phyloP scores from a whole-genome alignment of 1,284 basidiomycete genomes.

The Melampsora abietis-canadensis region DNA sequence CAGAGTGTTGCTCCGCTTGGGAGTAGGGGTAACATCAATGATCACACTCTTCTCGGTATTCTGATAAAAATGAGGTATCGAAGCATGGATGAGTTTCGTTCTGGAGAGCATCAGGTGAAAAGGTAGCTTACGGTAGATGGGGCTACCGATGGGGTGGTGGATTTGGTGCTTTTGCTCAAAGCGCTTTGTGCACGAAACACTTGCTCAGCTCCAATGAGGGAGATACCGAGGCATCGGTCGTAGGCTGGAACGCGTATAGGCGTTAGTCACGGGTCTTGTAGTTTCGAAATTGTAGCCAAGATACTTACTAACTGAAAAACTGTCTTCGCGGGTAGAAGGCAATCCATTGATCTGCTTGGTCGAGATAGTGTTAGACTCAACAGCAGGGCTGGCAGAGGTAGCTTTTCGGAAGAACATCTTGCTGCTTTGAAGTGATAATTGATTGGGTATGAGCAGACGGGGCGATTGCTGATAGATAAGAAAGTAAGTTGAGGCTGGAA shows the following conservation, averaged over 20 bases:
- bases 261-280: background rate
- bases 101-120: background rate
- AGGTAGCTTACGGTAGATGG: background rate
- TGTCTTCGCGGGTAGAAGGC: background rate
- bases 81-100: background rate
- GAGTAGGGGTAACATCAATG: background rate
- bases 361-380: background rate
- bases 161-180: background rate
- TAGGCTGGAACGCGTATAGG: background rate
- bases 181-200: background rate
- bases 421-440: background rate
- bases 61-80: background rate
- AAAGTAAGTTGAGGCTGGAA: background rate
- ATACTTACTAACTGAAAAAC: background rate
- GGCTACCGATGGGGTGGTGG: background rate
- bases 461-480: background rate
- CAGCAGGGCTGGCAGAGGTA: background rate
- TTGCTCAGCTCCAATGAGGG: background rate
- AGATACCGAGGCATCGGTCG: background rate
- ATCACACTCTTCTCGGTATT: background rate
- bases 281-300: background rate
- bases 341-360: background rate
- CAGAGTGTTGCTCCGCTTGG: background rate
- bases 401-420: slow-evolving; percentile 1
- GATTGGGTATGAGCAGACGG: background rate